phyloP scores from a whole-genome alignment of 1,284 basidiomycete genomes.

The Trametes pubescens region DNA sequence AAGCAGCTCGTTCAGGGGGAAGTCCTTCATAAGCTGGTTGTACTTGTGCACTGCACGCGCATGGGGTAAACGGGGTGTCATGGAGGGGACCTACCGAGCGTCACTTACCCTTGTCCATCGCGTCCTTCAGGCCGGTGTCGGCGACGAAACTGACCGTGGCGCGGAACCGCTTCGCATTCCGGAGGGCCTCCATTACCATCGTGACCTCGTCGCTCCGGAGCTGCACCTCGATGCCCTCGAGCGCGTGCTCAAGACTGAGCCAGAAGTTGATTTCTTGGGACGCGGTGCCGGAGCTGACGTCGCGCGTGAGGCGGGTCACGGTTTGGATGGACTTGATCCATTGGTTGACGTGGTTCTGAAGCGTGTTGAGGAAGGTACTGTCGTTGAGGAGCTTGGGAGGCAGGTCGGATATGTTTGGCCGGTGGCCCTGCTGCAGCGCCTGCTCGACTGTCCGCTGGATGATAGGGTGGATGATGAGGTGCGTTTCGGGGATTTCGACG shows the following conservation, averaged over 20 bases:
- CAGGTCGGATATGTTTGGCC: constrained; percentile 82
- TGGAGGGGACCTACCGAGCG: background rate
- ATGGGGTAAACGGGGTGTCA: background rate
- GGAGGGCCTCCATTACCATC: constrained; percentile 94
- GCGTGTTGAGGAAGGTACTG: constrained; percentile 91
- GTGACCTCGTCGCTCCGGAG: constrained; percentile 92
- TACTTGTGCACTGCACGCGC: constrained; percentile 85
- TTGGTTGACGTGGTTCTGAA: constrained; percentile 94
- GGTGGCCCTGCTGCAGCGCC: constrained; percentile 63
- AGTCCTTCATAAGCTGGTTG: constrained; percentile 99
- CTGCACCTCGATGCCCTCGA: constrained; percentile 94
- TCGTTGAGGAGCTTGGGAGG: constrained; percentile 83
- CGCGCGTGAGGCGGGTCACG: constrained; percentile 92
- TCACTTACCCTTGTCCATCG: constrained; percentile 80
- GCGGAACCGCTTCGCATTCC: constrained; percentile 96
- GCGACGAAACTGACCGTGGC: constrained; percentile 98
- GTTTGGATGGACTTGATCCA: constrained; percentile 99
- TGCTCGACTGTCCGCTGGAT: constrained; percentile 90
- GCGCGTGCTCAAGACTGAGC: constrained; percentile 91
- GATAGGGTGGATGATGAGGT: constrained; percentile 90
- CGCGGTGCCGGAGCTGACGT: constrained; percentile 95
- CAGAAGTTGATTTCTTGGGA: constrained; percentile 99
- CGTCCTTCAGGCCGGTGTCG: constrained; percentile 95
- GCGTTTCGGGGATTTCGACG: constrained; percentile 97
- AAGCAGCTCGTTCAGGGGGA: constrained; percentile 95